phyloP scores from a whole-genome alignment of 2,329 filamentous ascomycete species.

The Orbilia javanica region DNA sequence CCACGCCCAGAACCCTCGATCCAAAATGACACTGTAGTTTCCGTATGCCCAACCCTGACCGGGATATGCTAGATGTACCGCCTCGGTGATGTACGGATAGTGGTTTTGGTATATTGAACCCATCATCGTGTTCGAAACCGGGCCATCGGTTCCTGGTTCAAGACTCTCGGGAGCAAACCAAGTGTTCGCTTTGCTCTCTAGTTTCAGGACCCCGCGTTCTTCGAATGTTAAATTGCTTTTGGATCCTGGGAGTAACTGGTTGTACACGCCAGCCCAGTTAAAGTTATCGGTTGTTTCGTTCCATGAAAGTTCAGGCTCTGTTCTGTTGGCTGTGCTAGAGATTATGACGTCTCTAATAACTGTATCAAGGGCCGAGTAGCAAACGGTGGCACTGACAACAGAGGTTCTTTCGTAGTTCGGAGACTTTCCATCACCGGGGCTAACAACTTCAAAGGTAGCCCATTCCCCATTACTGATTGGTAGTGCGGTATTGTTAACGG shows the following conservation, averaged over 20 bases:
- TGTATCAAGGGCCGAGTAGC: slow-evolving; percentile 20
- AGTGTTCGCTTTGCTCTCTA: neutral
- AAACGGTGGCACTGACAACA: slow-evolving; percentile 28
- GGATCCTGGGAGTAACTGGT: slow-evolving; percentile 13
- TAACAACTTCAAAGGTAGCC: slow-evolving; percentile 7
- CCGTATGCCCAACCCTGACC: slow-evolving; percentile 11
- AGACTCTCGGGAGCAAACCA: slow-evolving; percentile 15
- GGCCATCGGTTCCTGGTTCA: slow-evolving; percentile 25
- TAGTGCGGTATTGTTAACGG: slow-evolving; percentile 9
- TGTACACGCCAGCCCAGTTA: slow-evolving; percentile 19
- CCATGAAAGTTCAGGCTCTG: slow-evolving; percentile 23
- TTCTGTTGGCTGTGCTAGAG: slow-evolving; percentile 27
- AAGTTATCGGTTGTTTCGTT: slow-evolving; percentile 23
- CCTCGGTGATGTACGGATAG: slow-evolving; percentile 28
- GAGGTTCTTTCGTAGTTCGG: neutral
- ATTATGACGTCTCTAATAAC: slow-evolving; percentile 18
- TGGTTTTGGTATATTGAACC: slow-evolving; percentile 22
- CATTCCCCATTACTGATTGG: slow-evolving; percentile 26
- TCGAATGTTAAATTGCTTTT: slow-evolving; percentile 17
- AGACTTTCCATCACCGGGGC: neutral
- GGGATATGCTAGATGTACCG: neutral
- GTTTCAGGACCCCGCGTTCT: slow-evolving; percentile 20
- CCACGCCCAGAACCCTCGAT: slow-evolving; percentile 19
- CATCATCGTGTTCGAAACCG: neutral
- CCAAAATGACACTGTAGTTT: slow-evolving; percentile 25